phyloP scores from a whole-genome alignment of 2,329 filamentous ascomycete species.

The Microcyclospora tardicrescens region DNA sequence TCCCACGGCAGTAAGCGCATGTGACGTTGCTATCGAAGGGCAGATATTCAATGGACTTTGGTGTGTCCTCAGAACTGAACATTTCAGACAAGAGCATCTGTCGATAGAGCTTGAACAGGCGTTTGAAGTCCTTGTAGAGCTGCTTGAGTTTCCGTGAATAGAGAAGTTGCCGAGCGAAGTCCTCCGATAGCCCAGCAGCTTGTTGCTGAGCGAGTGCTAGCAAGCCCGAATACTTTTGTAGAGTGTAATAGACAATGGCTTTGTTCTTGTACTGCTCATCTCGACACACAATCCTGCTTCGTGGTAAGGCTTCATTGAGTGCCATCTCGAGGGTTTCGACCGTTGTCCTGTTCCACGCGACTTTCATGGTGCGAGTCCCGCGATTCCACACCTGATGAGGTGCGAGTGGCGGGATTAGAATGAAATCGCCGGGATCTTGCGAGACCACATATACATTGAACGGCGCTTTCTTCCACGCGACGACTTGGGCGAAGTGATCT shows the following conservation, averaged over 20 bases:
- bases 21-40: conserved; percentile 84
- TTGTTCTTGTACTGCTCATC: conserved; percentile 99
- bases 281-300: conserved; percentile 79
- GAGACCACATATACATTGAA: conserved; percentile 90
- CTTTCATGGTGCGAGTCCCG: conserved; percentile 90
- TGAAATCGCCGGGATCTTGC: conserved; percentile 80
- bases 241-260: conserved; percentile 78
- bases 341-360: conserved; percentile 93
- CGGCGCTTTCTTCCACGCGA: conserved; percentile 87
- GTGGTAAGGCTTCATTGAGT: conserved; percentile 72
- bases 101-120: conserved; percentile 65
- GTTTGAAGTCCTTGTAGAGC: conserved; percentile 70
- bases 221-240: conserved; percentile 59
- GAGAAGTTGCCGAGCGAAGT: conserved; percentile 16
- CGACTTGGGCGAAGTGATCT: conserved; percentile 89
- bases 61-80: conserved; percentile 49
- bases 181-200: conserved; percentile 23
- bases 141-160: conserved; percentile 47
- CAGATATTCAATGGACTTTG: conserved; percentile 60
- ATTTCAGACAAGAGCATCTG: conserved; percentile 73
- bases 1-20: conserved; percentile 88
- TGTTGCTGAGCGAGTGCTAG: conserved; percentile 47
- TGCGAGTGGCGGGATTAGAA: conserved; percentile 81
- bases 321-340: conserved; percentile 82
- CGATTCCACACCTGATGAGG: conserved; percentile 98